Evolutionary conservation across 1,139 yeast species (phyloP).

Genomic region (Yamadazyma membranifaciens): DNA sequence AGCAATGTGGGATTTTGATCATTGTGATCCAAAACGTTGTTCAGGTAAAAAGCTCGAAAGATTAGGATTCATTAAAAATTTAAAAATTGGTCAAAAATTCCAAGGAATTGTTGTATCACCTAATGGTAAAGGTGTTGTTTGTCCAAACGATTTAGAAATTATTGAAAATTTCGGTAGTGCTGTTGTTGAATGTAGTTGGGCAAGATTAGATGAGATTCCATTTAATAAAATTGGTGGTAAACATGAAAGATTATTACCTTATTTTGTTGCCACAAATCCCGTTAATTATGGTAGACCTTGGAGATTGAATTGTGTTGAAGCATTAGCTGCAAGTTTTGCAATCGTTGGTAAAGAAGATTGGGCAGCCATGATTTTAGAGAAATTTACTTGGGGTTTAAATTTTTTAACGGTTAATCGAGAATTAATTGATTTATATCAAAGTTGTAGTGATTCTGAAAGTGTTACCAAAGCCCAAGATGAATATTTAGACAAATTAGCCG

Average conservation of each 20-base stretch:
- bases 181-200: slow-evolving; percentile 99
- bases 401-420: slow-evolving; percentile 83
- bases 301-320: slow-evolving; percentile 95
- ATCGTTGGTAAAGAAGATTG: slow-evolving; percentile 89
- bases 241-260: slow-evolving; percentile 83
- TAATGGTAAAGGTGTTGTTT: slow-evolving; percentile 85
- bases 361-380: slow-evolving; percentile 73
- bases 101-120: slow-evolving; percentile 92
- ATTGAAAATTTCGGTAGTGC: slow-evolving; percentile 88
- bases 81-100: slow-evolving; percentile 89
- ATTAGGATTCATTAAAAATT: slow-evolving; percentile 72
- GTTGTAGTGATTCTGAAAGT: slow-evolving; percentile 79
- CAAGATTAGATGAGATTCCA: slow-evolving; percentile 92
- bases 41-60: slow-evolving; percentile 93
- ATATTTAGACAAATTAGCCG: slow-evolving; percentile 69
- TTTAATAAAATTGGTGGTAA: slow-evolving; percentile 89
- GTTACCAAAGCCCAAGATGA: slow-evolving; percentile 70
- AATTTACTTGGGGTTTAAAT: slow-evolving; percentile 91
- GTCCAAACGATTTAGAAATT: slow-evolving; percentile 79
- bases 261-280: slow-evolving; percentile 93
- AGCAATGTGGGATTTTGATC: slow-evolving; percentile 97
- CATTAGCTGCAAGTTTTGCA: slow-evolving; percentile 95
- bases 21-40: slow-evolving; percentile 97
- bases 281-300: slow-evolving; percentile 97
- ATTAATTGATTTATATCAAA: slow-evolving; percentile 66